A percentile compares a stretch with the other conserved stretches of the same genome.
Evolutionary conservation across 768 basidiomycete species (phyloP).

Genomic region (Hebeloma cylindrosporum): DNA sequence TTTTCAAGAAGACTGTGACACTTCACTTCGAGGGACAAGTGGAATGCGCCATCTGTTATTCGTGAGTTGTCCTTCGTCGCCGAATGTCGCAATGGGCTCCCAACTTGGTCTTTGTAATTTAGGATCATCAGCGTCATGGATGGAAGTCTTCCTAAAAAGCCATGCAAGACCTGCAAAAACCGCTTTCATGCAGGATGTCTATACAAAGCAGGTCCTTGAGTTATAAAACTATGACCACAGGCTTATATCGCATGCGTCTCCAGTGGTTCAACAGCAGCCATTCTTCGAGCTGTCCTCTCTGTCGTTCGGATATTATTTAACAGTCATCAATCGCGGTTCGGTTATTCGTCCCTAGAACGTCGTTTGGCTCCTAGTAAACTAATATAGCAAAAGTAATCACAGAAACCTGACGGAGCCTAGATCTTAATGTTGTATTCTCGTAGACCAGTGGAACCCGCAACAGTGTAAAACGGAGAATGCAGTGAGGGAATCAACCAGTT

Average conservation of each 20-base stretch:
- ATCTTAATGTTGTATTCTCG: too few species aligned
- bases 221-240: neutral
- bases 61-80: conserved; percentile 46
- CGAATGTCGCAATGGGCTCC: neutral
- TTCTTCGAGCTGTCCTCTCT: conserved; percentile 88
- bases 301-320: conserved; percentile 73
- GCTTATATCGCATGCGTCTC: neutral
- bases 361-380: too few species aligned
- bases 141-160: conserved; percentile 81
- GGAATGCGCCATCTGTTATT: conserved; percentile 96
- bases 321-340: too few species aligned
- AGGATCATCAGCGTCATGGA: conserved; percentile 93
- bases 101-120: conserved; percentile 5
- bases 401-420: too few species aligned
- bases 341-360: too few species aligned
- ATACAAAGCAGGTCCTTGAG: conserved; percentile 67
- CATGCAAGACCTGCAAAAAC: conserved; percentile 94
- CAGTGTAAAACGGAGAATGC: too few species aligned
- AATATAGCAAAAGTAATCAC: too few species aligned
- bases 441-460: too few species aligned
- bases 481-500: too few species aligned
- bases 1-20: conserved; percentile 94
- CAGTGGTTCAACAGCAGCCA: conserved; percentile 92
- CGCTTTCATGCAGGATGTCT: conserved; percentile 90
- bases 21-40: conserved; percentile 94